Evolutionary conservation across 768 basidiomycete species (phyloP).

Genomic region (Nidularia pulvinata): DNA sequence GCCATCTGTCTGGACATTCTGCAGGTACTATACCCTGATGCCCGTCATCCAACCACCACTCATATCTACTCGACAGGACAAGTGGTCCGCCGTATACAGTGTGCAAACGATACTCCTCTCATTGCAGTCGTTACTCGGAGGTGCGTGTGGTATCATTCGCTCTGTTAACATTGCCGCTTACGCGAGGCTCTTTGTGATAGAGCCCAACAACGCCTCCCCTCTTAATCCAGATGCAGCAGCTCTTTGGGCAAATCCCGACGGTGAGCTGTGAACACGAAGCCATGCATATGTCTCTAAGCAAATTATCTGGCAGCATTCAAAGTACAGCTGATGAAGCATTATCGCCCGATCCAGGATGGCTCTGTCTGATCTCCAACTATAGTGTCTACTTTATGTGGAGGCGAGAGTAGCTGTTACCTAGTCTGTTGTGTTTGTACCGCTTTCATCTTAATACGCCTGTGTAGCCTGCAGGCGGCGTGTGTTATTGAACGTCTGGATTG

Average conservation of each 20-base stretch:
- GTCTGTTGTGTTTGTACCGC: not conserved
- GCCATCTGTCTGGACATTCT: conserved; percentile 88
- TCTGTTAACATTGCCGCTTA: not conserved
- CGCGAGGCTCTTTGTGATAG: conserved; percentile 30
- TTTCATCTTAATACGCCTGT: too few species aligned
- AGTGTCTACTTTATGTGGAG: not conserved
- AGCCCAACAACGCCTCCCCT: conserved; percentile 93
- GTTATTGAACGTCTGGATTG: too few species aligned
- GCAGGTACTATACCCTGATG: conserved; percentile 47
- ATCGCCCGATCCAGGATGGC: conserved; percentile 51
- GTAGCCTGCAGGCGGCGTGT: too few species aligned
- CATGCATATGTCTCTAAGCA: not conserved
- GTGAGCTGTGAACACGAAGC: conserved; percentile 28
- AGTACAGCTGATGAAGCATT: conserved; percentile 68
- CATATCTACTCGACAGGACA: conserved; percentile 53
- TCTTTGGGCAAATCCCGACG: conserved; percentile 74
- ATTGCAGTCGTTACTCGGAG: conserved; percentile 85
- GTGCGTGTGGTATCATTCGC: conserved; percentile 37
- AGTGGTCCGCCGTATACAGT: conserved; percentile 93
- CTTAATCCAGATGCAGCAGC: conserved; percentile 85
- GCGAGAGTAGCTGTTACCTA: not conserved
- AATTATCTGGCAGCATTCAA: conserved; percentile 56
- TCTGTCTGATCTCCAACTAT: conserved; percentile 14
- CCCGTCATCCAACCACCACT: not conserved
- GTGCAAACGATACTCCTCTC: conserved; percentile 90